These are phyloP conservation scores for Wickerhamiella australiensis DNA, from an alignment of 805 yeast genomes.

Conservation along the genomic window DNA sequence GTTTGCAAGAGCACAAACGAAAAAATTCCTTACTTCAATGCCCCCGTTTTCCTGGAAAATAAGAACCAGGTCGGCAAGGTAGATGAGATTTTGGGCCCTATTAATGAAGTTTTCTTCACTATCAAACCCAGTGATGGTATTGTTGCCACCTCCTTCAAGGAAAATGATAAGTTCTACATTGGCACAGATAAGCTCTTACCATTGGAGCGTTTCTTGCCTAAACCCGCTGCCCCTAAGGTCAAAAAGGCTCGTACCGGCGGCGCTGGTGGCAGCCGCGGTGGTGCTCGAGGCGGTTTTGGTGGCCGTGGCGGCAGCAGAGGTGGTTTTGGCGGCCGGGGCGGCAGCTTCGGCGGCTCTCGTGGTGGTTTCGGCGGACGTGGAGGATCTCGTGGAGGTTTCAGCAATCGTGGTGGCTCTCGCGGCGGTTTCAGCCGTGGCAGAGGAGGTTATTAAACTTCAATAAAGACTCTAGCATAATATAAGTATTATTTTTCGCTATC, in stretches of 20 bases:
- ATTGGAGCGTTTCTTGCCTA: slow-evolving; percentile 90
- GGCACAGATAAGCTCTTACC: slow-evolving; percentile 94
- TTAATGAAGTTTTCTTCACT: slow-evolving; percentile 96
- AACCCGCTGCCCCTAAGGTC: slow-evolving; percentile 41
- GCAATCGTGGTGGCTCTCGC: slow-evolving; percentile 29
- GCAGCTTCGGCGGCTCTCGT: slow-evolving; percentile 32
- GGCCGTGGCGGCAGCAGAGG: slow-evolving; percentile 37
- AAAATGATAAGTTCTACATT: slow-evolving; percentile 91
- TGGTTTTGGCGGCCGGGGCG: slow-evolving; percentile 36
- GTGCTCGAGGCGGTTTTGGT: slow-evolving; percentile 35
- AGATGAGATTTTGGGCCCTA: slow-evolving; percentile 94
- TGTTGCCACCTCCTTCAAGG: slow-evolving; percentile 83
- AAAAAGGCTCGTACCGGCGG: slow-evolving; percentile 59
- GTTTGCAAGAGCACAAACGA: slow-evolving; percentile 91
- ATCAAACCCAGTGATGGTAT: slow-evolving; percentile 94
- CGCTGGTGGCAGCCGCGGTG: slow-evolving; percentile 45
- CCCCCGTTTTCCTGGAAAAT: slow-evolving; percentile 93
- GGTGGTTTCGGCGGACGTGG: slow-evolving; percentile 31
- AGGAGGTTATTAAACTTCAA: slow-evolving; percentile 7
- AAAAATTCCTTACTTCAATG: slow-evolving; percentile 95
- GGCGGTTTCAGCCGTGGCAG: slow-evolving; percentile 33
- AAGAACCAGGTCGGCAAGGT: slow-evolving; percentile 94
- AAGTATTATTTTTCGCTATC: background rate
- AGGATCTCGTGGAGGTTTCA: slow-evolving; percentile 32
- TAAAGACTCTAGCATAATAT: slow-evolving; percentile 1